A percentile compares a stretch with the other conserved stretches of the same genome.
Conservation (phyloP, 163 green algal genomes). For the Chloroidium sp. region DNA sequence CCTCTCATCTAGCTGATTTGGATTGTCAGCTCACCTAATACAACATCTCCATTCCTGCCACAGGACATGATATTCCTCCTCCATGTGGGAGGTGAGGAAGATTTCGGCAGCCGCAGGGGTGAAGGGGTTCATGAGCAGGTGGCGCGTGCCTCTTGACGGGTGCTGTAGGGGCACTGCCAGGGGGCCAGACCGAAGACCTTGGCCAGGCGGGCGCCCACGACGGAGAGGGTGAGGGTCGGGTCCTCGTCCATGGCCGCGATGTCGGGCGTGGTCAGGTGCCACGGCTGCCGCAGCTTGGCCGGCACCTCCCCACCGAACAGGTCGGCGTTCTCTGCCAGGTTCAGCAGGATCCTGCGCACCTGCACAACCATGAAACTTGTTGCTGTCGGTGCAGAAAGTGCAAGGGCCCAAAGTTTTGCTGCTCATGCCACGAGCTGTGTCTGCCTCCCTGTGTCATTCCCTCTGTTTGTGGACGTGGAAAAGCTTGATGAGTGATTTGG, state of each 20-base stretch:
- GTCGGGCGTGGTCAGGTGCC: constrained; percentile 12
- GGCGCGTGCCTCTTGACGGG: too few relatives aligned
- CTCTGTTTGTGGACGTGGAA: not conserved
- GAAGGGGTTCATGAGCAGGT: too few relatives aligned
- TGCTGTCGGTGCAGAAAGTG: too few relatives aligned
- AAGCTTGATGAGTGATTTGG: not conserved
- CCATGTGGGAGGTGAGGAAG: too few relatives aligned
- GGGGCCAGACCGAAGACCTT: not conserved
- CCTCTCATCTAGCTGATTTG: too few relatives aligned
- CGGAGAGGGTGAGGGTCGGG: not conserved
- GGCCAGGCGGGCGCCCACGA: not conserved
- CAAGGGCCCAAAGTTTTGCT: not conserved
- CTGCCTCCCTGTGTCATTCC: not conserved
- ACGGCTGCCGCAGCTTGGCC: not conserved
- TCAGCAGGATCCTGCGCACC: not conserved
- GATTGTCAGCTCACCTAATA: too few relatives aligned
- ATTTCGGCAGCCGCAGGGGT: too few relatives aligned
- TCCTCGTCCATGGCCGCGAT: constrained; percentile 21
- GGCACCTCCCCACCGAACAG: constrained; percentile 19
- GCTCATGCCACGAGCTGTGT: not conserved
- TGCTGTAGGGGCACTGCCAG: not conserved
- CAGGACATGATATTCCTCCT: too few relatives aligned
- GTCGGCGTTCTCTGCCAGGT: constrained; percentile 11
- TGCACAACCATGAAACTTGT: too few relatives aligned
- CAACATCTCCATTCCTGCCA: too few relatives aligned